These are phyloP conservation scores for Candida ponderosae DNA, from an alignment of 805 yeast genomes.

Conservation along the genomic window DNA sequence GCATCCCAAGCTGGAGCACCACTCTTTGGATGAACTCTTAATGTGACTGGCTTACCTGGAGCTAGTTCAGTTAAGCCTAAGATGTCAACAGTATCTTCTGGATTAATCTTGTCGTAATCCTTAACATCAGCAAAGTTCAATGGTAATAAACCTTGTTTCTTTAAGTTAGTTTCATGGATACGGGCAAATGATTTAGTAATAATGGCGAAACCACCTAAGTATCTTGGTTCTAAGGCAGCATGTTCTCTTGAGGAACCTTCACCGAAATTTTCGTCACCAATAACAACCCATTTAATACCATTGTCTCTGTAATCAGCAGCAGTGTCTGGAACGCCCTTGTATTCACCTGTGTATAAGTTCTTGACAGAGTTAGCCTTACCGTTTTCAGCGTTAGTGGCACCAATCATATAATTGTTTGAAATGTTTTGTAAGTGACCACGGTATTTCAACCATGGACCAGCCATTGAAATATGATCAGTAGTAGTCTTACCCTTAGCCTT, in stretches of 20 bases:
- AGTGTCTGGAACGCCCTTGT: constrained; percentile 94
- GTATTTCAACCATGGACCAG: constrained; percentile 99
- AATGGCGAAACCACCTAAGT: constrained; percentile 96
- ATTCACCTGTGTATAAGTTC: constrained; percentile 88
- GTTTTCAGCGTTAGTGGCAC: constrained; percentile 96
- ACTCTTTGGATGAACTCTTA: constrained; percentile 64
- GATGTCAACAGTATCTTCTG: constrained; percentile 84
- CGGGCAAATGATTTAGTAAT: constrained; percentile 97
- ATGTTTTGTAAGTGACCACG: constrained; percentile 99
- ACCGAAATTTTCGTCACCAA: constrained; percentile 98
- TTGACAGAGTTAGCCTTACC: constrained; percentile 86
- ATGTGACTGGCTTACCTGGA: constrained; percentile 84
- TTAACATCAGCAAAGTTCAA: constrained; percentile 84
- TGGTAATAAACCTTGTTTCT: constrained; percentile 98
- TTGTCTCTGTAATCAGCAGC: constrained; percentile 91
- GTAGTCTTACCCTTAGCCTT: constrained; percentile 97
- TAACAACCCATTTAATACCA: constrained; percentile 92
- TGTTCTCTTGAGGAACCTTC: constrained; percentile 99
- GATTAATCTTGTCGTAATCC: constrained; percentile 90
- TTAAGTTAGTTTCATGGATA: constrained; percentile 98
- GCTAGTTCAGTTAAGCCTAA: constrained; percentile 77
- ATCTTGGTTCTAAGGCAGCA: constrained; percentile 99
- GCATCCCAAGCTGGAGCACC: constrained; percentile 80
- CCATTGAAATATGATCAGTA: constrained; percentile 99
- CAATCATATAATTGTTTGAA: constrained; percentile 98